phyloP scores from a whole-genome alignment of 225 moss, liverwort and hornwort genomes.

The Sphagnum tenellum region DNA sequence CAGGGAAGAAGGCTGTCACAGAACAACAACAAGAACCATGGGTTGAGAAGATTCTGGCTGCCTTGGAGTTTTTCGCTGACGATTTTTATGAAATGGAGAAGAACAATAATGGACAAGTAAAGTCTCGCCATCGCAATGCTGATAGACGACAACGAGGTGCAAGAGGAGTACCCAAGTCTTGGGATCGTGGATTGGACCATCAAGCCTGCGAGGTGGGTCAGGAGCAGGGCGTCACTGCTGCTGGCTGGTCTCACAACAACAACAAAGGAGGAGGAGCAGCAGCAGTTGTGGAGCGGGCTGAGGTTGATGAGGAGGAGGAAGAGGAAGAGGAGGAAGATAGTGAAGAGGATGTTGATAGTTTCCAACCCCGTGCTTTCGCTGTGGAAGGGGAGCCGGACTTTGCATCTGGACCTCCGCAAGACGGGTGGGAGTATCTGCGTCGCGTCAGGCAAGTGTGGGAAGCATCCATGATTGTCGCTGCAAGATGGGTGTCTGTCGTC shows the following conservation, averaged over 20 bases:
- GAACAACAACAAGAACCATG: constrained; percentile 20
- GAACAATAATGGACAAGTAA: constrained; percentile 20
- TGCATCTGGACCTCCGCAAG: constrained; percentile 84
- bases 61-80: constrained; percentile 25
- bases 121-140: constrained; percentile 32
- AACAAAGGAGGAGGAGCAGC: constrained; percentile 7
- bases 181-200: no score
- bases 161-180: constrained; percentile 8
- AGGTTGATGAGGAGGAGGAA: constrained; percentile 5
- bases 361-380: constrained; percentile 82
- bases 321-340: constrained; percentile 40
- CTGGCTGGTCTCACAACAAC: no score
- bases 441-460: constrained; percentile 46
- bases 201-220: no score
- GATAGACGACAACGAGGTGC: constrained; percentile 34
- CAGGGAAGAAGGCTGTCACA: constrained; percentile 2
- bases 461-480: no score
- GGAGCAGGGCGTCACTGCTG: no score
- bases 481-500: no score
- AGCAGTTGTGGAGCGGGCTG: constrained; percentile 9
- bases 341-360: constrained; percentile 79
- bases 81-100: constrained; percentile 40
- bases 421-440: constrained; percentile 97
- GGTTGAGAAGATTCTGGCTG: constrained; percentile 20
- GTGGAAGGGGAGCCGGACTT: constrained; percentile 97